Evolutionary conservation across 2,329 filamentous ascomycete genomes (phyloP).

Genomic region (Cytospora chrysosperma): DNA sequence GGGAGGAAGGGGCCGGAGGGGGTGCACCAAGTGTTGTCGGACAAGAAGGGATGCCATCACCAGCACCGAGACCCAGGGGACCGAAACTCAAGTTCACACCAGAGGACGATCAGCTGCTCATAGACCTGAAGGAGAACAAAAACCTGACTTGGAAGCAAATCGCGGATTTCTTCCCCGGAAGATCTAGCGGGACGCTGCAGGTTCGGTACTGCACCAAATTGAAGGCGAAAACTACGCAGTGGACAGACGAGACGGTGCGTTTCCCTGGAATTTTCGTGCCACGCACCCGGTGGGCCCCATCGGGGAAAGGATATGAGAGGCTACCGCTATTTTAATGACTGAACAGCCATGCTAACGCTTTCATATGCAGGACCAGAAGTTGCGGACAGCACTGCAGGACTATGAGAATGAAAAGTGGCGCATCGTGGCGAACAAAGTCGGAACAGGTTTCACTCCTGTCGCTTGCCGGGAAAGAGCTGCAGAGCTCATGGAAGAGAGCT

Average conservation of each 20-base stretch:
- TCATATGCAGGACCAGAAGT: constrained; percentile 65
- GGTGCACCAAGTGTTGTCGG: constrained; percentile 82
- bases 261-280: constrained; percentile 20
- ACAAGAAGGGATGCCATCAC: constrained; percentile 80
- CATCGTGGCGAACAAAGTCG: constrained; percentile 86
- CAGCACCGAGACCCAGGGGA: constrained; percentile 75
- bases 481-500: constrained; percentile 55
- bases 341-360: neutral
- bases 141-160: constrained; percentile 97
- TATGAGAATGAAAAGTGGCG: constrained; percentile 94
- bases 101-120: constrained; percentile 83
- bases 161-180: constrained; percentile 89
- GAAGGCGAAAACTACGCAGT: constrained; percentile 89
- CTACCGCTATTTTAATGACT: neutral
- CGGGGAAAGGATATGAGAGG: neutral
- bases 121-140: constrained; percentile 92
- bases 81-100: constrained; percentile 93
- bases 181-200: constrained; percentile 86
- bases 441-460: constrained; percentile 81
- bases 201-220: constrained; percentile 94
- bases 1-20: constrained; percentile 52
- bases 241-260: constrained; percentile 89
- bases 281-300: neutral
- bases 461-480: constrained; percentile 81
- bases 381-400: constrained; percentile 74